phyloP scores from a whole-genome alignment of 2,329 filamentous ascomycete species.

The Colletotrichum liriopes region DNA sequence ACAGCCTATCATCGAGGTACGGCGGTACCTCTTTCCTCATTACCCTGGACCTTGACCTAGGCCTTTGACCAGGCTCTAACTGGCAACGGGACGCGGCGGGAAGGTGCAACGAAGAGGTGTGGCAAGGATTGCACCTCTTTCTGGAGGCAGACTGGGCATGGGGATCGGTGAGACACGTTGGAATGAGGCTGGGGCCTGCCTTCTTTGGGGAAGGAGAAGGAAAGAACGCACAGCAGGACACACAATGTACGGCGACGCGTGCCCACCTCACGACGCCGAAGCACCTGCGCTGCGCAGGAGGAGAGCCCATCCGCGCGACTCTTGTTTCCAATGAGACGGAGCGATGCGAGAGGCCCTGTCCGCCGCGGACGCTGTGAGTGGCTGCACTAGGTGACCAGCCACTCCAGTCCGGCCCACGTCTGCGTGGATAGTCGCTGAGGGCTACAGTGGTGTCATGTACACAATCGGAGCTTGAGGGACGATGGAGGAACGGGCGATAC shows the following conservation, averaged over 20 bases:
- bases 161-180: not conserved
- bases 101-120: constrained; percentile 31
- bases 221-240: not conserved
- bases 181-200: constrained; percentile 21
- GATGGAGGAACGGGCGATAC: not conserved
- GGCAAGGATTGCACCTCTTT: constrained; percentile 29
- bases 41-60: constrained; percentile 29
- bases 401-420: constrained; percentile 12
- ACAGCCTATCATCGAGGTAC: constrained; percentile 33
- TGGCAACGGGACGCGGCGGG: constrained; percentile 35
- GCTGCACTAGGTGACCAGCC: not conserved
- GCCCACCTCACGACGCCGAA: not conserved
- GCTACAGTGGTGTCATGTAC: not conserved
- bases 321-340: constrained; percentile 21
- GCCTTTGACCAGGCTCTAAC: constrained; percentile 26
- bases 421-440: constrained; percentile 9
- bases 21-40: constrained; percentile 11
- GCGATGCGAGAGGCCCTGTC: constrained; percentile 17
- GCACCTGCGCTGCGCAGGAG: not conserved
- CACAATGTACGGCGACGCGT: not conserved
- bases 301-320: constrained; percentile 26
- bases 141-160: constrained; percentile 6
- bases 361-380: constrained; percentile 24
- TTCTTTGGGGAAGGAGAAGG: constrained; percentile 25
- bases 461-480: not conserved